These are phyloP conservation scores for Lizonia empirigonia DNA, from an alignment of 2,329 filamentous ascomycete genomes.

Conservation along the genomic window DNA sequence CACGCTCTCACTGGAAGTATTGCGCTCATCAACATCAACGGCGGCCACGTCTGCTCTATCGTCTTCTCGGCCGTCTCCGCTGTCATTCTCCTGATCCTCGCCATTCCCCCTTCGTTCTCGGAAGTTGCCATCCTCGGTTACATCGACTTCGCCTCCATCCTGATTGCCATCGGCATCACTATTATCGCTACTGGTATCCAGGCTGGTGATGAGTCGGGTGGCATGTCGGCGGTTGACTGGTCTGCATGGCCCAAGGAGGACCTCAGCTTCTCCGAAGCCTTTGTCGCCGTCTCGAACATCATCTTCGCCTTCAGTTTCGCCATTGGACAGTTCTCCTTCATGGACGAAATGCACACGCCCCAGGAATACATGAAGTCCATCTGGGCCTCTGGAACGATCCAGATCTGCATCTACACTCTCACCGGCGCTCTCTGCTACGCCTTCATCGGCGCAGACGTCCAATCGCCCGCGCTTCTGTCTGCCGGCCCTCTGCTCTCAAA, in stretches of 20 bases:
- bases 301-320: conserved; percentile 23
- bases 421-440: conserved; percentile 22
- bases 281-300: conserved; percentile 20
- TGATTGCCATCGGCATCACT: conserved; percentile 22
- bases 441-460: conserved; percentile 17
- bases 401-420: conserved; percentile 21
- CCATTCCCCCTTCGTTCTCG: conserved; percentile 20
- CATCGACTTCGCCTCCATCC: conserved; percentile 21
- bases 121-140: conserved; percentile 21
- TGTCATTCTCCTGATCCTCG: conserved; percentile 20
- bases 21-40: conserved; percentile 23
- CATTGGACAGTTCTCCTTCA: conserved; percentile 21
- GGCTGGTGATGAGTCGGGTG: conserved; percentile 9
- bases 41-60: conserved; percentile 20
- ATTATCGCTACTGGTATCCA: conserved; percentile 21
- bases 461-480: conserved; percentile 14
- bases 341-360: conserved; percentile 23
- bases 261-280: conserved; percentile 18
- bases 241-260: conserved; percentile 21
- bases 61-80: conserved; percentile 21
- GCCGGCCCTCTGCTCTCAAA: conserved; percentile 17
- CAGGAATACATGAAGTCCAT: conserved; percentile 21
- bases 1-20: conserved; percentile 22
- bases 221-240: conserved; percentile 21
- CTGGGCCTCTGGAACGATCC: conserved; percentile 18